Evolutionary conservation across 1,139 yeast genomes (phyloP).

Genomic region (Yamadazyma epiphylla): DNA sequence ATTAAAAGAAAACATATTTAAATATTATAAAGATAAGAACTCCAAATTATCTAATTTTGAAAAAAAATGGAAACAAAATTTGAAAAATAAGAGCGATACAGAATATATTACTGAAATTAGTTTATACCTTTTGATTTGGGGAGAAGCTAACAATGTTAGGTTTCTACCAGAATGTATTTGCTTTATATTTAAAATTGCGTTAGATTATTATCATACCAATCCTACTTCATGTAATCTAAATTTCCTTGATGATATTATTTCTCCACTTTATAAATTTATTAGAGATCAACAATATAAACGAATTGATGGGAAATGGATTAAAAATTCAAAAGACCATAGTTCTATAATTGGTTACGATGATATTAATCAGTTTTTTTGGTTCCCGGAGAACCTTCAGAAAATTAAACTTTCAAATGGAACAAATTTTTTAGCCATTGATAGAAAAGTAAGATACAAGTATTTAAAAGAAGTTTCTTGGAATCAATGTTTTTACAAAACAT

Average conservation of each 20-base stretch:
- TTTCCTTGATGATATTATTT: conserved; percentile 37
- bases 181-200: conserved; percentile 31
- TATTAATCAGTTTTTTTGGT: conserved; percentile 83
- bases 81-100: conserved; percentile 13
- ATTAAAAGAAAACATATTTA: neutral
- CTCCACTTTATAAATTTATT: conserved; percentile 43
- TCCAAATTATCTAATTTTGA: neutral
- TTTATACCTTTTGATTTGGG: conserved; percentile 38
- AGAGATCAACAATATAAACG: conserved; percentile 40
- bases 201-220: conserved; percentile 17
- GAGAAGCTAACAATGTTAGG: conserved; percentile 40
- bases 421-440: conserved; percentile 41
- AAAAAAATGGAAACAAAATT: conserved; percentile 19
- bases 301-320: conserved; percentile 37
- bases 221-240: conserved; percentile 6
- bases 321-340: conserved; percentile 63
- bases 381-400: conserved; percentile 54
- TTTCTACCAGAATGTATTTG: conserved; percentile 43
- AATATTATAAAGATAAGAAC: conserved; percentile 7
- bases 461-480: conserved; percentile 60
- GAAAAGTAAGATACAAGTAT: conserved; percentile 40
- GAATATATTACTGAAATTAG: conserved; percentile 30
- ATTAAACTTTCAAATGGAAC: conserved; percentile 41
- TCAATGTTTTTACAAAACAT: conserved; percentile 66
- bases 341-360: conserved; percentile 82